Conservation (phyloP, 2,329 filamentous ascomycete species). For the Fusarium austroafricanum region DNA sequence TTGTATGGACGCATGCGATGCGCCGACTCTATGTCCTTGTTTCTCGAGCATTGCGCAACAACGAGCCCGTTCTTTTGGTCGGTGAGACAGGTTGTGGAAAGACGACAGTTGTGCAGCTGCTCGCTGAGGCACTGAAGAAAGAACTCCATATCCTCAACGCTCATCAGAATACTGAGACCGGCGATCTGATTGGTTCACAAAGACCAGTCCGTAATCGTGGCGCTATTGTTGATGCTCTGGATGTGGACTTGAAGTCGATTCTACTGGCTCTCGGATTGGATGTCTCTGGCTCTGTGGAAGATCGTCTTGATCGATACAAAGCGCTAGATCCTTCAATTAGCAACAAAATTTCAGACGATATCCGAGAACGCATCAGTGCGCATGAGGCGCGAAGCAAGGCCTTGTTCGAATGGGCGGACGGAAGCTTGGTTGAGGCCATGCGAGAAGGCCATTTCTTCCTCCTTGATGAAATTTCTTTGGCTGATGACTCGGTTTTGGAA, state of each 20-base stretch:
- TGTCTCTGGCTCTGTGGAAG: constrained; percentile 60
- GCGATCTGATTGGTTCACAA: constrained; percentile 96
- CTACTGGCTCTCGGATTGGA: constrained; percentile 57
- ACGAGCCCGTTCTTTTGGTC: constrained; percentile 93
- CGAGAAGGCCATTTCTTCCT: constrained; percentile 89
- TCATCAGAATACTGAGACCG: constrained; percentile 97
- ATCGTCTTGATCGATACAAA: constrained; percentile 69
- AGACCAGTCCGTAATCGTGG: constrained; percentile 88
- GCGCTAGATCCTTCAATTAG: constrained; percentile 59
- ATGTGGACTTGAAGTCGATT: constrained; percentile 66
- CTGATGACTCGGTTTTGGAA: constrained; percentile 96
- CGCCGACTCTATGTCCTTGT: constrained; percentile 89
- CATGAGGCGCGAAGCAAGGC: constrained; percentile 77
- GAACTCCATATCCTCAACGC: constrained; percentile 92
- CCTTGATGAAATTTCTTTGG: constrained; percentile 96
- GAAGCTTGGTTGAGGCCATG: constrained; percentile 94
- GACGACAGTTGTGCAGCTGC: constrained; percentile 93
- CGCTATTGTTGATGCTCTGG: constrained; percentile 74
- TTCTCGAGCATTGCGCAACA: constrained; percentile 85
- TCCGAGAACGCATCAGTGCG: constrained; percentile 60
- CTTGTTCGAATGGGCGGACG: constrained; percentile 96
- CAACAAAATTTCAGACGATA: constrained; percentile 60
- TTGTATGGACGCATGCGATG: constrained; percentile 98
- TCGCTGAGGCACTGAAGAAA: constrained; percentile 82
- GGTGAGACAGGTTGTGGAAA: constrained; percentile 98